Evolutionary conservation across 371 early-diverging fungal species (phyloP).

Genomic region (Phascolomyces articulosus): DNA sequence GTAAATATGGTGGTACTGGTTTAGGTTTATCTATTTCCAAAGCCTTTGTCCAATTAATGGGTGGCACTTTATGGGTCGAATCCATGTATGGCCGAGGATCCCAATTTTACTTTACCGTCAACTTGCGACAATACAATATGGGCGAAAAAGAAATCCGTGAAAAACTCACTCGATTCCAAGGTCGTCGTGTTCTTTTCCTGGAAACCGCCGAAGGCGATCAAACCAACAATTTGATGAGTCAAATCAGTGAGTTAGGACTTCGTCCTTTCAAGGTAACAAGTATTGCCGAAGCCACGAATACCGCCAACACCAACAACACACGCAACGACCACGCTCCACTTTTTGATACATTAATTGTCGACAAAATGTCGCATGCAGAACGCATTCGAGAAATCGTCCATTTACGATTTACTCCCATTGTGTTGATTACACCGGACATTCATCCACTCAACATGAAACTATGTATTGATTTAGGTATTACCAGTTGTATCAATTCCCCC

Average conservation of each 20-base stretch:
- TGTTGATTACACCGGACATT: slow-evolving; percentile 51
- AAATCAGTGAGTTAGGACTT: slow-evolving; percentile 25
- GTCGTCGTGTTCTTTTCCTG: slow-evolving; percentile 51
- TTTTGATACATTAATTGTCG: slow-evolving; percentile 51
- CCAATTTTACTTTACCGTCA: slow-evolving; percentile 72
- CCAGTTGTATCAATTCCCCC: slow-evolving; percentile 66
- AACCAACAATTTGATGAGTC: slow-evolving; percentile 15
- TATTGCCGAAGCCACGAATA: slow-evolving; percentile 44
- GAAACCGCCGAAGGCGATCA: slow-evolving; percentile 32
- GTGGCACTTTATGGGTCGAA: slow-evolving; percentile 72
- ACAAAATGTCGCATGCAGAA: slow-evolving; percentile 33
- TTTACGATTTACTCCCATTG: slow-evolving; percentile 69
- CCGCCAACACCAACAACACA: slow-evolving; percentile 15
- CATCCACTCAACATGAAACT: slow-evolving; percentile 60
- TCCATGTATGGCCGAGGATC: slow-evolving; percentile 71
- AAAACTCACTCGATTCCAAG: slow-evolving; percentile 51
- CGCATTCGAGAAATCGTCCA: slow-evolving; percentile 52
- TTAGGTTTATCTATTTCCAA: slow-evolving; percentile 63
- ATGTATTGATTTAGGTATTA: slow-evolving; percentile 68
- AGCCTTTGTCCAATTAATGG: slow-evolving; percentile 59
- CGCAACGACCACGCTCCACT: slow-evolving; percentile 26
- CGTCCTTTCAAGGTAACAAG: slow-evolving; percentile 25
- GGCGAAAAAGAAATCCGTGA: slow-evolving; percentile 40
- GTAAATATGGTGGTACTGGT: slow-evolving; percentile 41
- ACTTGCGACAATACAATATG: slow-evolving; percentile 46